Evolutionary conservation across 2,329 filamentous ascomycete genomes (phyloP).

Genomic region (Penicillium sp.): DNA sequence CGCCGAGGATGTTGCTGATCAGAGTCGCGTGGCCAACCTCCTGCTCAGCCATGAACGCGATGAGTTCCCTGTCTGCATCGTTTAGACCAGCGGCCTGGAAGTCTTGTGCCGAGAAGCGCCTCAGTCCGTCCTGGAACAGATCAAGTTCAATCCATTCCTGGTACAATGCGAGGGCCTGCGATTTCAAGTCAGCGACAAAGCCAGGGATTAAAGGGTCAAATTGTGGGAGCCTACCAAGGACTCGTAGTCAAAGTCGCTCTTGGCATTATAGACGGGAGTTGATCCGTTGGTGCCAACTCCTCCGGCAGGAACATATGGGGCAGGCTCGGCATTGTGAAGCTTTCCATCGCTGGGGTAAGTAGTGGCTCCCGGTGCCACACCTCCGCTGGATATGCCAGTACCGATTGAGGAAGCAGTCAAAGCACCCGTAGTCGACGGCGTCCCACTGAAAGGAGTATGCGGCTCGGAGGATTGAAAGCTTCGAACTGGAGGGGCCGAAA

Average conservation of each 20-base stretch:
- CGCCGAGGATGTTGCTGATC: slow-evolving; percentile 74
- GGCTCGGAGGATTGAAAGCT: slow-evolving; percentile 57
- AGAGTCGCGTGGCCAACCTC: slow-evolving; percentile 77
- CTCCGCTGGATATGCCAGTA: slow-evolving; percentile 58
- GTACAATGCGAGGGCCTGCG: slow-evolving; percentile 66
- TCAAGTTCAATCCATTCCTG: slow-evolving; percentile 86
- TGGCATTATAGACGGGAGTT: slow-evolving; percentile 71
- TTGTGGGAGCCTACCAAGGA: slow-evolving; percentile 54
- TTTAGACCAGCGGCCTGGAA: slow-evolving; percentile 69
- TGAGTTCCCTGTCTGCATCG: slow-evolving; percentile 68
- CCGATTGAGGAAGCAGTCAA: slow-evolving; percentile 54
- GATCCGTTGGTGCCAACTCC: slow-evolving; percentile 78
- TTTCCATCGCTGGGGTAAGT: slow-evolving; percentile 72
- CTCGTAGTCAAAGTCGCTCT: slow-evolving; percentile 82
- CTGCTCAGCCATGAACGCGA: slow-evolving; percentile 76
- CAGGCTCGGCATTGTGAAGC: slow-evolving; percentile 67
- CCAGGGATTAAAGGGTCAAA: background rate
- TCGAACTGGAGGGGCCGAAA: slow-evolving; percentile 40
- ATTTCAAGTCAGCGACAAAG: background rate
- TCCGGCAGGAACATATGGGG: slow-evolving; percentile 71
- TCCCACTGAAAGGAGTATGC: slow-evolving; percentile 69
- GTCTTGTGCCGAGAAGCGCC: slow-evolving; percentile 67
- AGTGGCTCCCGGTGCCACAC: slow-evolving; percentile 62
- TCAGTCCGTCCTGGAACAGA: slow-evolving; percentile 75
- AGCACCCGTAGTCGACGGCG: slow-evolving; percentile 69